A percentile compares a stretch with the other conserved stretches of the same genome.
phyloP scores from a whole-genome alignment of 352 stramenopile species.

The Bremia lactucae region DNA sequence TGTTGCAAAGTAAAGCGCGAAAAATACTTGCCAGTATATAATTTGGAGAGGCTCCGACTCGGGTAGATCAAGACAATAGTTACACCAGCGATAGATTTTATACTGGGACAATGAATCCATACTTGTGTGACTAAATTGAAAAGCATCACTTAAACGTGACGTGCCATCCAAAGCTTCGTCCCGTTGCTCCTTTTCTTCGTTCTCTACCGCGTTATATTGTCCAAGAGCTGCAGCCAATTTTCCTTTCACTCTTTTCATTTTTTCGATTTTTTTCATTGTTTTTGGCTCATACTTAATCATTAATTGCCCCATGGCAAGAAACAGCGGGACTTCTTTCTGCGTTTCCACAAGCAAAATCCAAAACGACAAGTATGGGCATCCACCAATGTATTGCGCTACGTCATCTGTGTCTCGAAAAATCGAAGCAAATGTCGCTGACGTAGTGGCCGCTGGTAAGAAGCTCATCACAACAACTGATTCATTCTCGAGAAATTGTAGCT shows the following conservation, averaged over 20 bases:
- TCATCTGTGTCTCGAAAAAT: slow-evolving; percentile 57
- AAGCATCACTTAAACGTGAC: slow-evolving; percentile 8
- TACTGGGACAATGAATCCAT: slow-evolving; percentile 52
- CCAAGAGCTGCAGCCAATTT: slow-evolving; percentile 38
- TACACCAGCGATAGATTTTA: slow-evolving; percentile 61
- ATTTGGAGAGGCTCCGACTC: slow-evolving; percentile 40
- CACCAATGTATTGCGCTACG: slow-evolving; percentile 49
- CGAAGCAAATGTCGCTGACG: slow-evolving; percentile 40
- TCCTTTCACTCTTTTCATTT: slow-evolving; percentile 55
- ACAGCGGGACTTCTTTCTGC: slow-evolving; percentile 62
- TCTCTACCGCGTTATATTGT: too few relatives aligned
- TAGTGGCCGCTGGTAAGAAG: slow-evolving; percentile 41
- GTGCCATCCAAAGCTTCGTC: slow-evolving; percentile 4
- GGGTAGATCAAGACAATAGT: slow-evolving; percentile 47
- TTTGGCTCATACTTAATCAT: slow-evolving; percentile 71
- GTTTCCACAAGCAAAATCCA: slow-evolving; percentile 67
- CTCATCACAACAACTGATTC: slow-evolving; percentile 36
- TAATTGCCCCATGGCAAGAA: slow-evolving; percentile 47
- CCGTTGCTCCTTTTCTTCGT: slow-evolving; percentile 12
- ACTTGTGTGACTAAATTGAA: slow-evolving; percentile 35
- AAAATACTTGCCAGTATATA: slow-evolving; percentile 65
- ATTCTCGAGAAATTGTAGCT: slow-evolving; percentile 26
- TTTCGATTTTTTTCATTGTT: slow-evolving; percentile 71
- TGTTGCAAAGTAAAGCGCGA: slow-evolving; percentile 60
- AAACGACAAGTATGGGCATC: slow-evolving; percentile 51